Evolutionary conservation across 352 stramenopile species (phyloP).

Genomic region (Blastocystis hominis): DNA sequence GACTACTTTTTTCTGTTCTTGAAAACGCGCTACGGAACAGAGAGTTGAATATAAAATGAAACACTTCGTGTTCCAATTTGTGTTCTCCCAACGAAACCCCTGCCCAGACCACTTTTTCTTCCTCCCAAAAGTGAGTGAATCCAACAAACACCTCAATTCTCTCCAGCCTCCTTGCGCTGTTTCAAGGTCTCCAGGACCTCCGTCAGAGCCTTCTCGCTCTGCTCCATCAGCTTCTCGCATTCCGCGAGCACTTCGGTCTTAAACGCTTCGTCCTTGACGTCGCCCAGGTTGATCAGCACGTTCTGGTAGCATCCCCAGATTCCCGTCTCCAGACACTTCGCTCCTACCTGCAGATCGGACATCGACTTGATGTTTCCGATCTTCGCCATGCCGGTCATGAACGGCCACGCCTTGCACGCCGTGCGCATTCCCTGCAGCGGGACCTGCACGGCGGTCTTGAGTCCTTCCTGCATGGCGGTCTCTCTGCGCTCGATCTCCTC

Average conservation of each 20-base stretch:
- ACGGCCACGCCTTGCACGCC: slow-evolving; percentile 54
- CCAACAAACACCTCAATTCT: not conserved
- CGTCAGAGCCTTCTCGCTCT: slow-evolving; percentile 50
- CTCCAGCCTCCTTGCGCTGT: slow-evolving; percentile 10
- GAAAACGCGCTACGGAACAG: not conserved
- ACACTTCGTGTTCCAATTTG: slow-evolving; percentile 30
- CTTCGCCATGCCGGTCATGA: slow-evolving; percentile 61
- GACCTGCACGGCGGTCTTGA: slow-evolving; percentile 60
- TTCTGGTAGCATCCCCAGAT: slow-evolving; percentile 62
- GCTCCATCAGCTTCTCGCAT: slow-evolving; percentile 58
- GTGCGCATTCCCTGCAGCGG: slow-evolving; percentile 60
- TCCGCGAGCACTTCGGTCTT: slow-evolving; percentile 34
- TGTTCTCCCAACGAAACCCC: not conserved
- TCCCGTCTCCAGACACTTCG: slow-evolving; percentile 60
- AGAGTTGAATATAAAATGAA: not conserved
- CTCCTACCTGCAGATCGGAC: slow-evolving; percentile 61
- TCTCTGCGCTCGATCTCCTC: slow-evolving; percentile 59
- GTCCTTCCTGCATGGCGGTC: slow-evolving; percentile 59
- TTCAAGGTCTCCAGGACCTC: slow-evolving; percentile 59
- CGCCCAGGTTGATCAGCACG: slow-evolving; percentile 61
- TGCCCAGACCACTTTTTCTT: not conserved
- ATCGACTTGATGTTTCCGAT: slow-evolving; percentile 62
- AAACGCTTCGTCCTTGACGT: slow-evolving; percentile 59
- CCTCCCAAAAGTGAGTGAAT: not conserved
- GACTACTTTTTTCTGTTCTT: not conserved